Base-by-base conservation (phyloP, 2,329 filamentous ascomycete genomes). In the Diaporthe citriasiana region DNA sequence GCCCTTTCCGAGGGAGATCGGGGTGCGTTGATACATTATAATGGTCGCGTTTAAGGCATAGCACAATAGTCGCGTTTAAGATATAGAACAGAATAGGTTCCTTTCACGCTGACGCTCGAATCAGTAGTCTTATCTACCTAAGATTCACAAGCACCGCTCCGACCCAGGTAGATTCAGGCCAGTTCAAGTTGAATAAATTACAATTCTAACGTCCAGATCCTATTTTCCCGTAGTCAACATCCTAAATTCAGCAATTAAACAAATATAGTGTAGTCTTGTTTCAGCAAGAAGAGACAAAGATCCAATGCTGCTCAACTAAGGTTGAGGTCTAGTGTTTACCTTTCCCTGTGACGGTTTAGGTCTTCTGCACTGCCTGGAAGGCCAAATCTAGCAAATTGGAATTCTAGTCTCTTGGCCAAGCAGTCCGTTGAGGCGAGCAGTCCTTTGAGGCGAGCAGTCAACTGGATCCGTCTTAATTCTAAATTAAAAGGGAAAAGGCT, bases 191-290 rank as follows among this genome's bases (percentile, higher is more conserved):
- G 56, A 59, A 40, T 19, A 25, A 15, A 40, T 38, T 19, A 59
- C 33, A 40, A 60, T 27, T 19, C 22, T 12, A 15, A 59, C 15
- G 22, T 2, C 56, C 12, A 42, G 22, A 19, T 60, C 35, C 56
- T 12, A 10, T 42, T 42, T 42, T 17, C 1, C 35, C 17, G 35
- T 60, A 60, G 56, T 27, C 8, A 38, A 40, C 10, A 40, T 59
- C 33, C 40, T 25, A 25, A 40, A 2, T 35, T 42, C 13, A 4
- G n/a, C 17, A 25, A 42, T 40, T 60, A 27, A 40, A 40, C 35
- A 42, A 60, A 60, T 60, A 12, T 27, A 60, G 17, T 60, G 35
- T 40, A 60, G 56, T 42, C n/a, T 60, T 27, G 35, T 59, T 42
- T 27, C 35, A 40, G 22, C 19, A n/a, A 27, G 35, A 40, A 40